Percentiles rank a stretch among this genome's conserved stretches.
These are phyloP conservation scores for Talaromyces sp. DNA, from an alignment of 2,329 filamentous ascomycete genomes.

Conservation along the genomic window DNA sequence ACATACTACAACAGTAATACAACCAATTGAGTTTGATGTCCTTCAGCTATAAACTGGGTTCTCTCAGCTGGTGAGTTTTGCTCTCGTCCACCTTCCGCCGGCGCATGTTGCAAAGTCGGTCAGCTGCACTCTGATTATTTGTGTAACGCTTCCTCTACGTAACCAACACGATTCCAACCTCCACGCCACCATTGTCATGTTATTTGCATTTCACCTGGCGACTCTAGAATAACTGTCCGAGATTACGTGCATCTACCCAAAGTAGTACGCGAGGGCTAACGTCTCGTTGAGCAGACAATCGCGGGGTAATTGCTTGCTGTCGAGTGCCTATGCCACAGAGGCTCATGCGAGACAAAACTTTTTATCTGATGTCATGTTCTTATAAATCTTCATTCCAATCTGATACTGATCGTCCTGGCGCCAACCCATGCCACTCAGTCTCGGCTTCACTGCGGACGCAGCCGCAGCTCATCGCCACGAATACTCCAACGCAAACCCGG, in stretches of 20 bases:
- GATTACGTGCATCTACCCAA: neutral
- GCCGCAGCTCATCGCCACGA: constrained; percentile 43
- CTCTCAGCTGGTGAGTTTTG: neutral
- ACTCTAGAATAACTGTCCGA: neutral
- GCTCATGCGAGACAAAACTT: neutral
- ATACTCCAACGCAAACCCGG: constrained; percentile 22
- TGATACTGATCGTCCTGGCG: neutral
- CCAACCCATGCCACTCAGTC: constrained; percentile 38
- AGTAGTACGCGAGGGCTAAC: neutral
- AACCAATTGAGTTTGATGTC: neutral
- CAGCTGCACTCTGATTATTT: neutral
- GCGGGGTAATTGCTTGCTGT: neutral
- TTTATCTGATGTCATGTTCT: neutral
- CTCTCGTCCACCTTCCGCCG: neutral
- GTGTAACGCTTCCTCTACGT: neutral
- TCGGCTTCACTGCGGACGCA: constrained; percentile 44
- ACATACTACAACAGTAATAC: too few species aligned
- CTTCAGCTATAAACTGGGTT: neutral
- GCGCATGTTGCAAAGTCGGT: neutral
- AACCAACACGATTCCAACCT: neutral
- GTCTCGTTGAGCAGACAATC: neutral
- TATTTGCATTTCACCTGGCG: neutral
- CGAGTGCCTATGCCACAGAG: neutral
- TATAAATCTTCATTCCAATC: neutral
- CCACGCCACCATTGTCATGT: neutral